Base-by-base conservation (phyloP, 148 eudicot genomes). In the Polygonum maritimum region DNA sequence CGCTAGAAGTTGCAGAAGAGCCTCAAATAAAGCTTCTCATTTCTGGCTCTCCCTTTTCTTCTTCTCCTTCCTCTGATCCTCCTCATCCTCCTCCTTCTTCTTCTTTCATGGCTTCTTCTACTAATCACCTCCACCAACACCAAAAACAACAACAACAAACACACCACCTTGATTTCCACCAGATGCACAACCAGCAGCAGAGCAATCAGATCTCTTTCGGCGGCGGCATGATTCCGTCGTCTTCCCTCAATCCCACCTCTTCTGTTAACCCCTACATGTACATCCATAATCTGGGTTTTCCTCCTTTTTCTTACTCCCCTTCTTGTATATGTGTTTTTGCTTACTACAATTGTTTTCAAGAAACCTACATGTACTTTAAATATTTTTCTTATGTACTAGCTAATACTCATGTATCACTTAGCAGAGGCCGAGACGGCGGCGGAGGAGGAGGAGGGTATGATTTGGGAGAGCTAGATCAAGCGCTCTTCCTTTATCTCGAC, bases 391-490 rank as follows among this genome's bases (percentile, higher is more conserved):
- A n/a, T n/a, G n/a, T n/a, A n/a, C n/a, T n/a, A n/a, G 18, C 39
- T 33, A 33, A 12, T 67, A 13, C 14, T 16, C 63, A 57, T 63
- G 35, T 8, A 3, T 35, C 31, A 10, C 1, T 69, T 36, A 38
- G 65, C 44, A 48, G 71, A 26, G 36, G 77, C n/a, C 14, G 67
- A 62, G 73, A 69, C 9, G 74, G 75, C 38, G 85, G 82, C 2
- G 54, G 58, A 0, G 58, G 58, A 6, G 60, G 60, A 54, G 92
- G 87, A 71, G 85, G 87, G 7, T 90, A 89, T 73, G 99, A 95
- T 80, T 77, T 95, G 76, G 96, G 94, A 2, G 99, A 96, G 73
- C 80, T 96, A 18, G 99, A 95, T 85, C 97, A 91, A 75, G 90
- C 99, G 0, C 86, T 95, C 15, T 89, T 92, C 41, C 83, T 89